A percentile compares a stretch with the other conserved stretches of the same genome.
phyloP scores from a whole-genome alignment of 2,329 filamentous ascomycete genomes.

The Lachnellula cervina region DNA sequence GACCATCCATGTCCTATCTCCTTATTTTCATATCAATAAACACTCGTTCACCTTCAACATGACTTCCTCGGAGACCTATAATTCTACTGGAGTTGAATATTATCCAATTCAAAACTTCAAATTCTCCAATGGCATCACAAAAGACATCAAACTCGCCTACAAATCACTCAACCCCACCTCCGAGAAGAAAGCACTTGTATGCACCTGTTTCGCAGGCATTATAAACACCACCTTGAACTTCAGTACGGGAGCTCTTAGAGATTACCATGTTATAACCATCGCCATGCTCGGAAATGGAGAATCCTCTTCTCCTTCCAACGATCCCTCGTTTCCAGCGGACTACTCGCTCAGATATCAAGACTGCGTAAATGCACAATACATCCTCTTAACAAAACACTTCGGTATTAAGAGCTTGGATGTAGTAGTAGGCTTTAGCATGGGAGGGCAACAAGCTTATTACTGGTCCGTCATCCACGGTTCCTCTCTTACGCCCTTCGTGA shows the following conservation, averaged over 20 bases:
- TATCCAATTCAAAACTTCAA: slow-evolving; percentile 35
- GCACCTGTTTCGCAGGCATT: slow-evolving; percentile 51
- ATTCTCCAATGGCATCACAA: slow-evolving; percentile 34
- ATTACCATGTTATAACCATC: slow-evolving; percentile 42
- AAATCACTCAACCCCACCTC: slow-evolving; percentile 37
- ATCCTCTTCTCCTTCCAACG: slow-evolving; percentile 43
- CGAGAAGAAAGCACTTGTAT: slow-evolving; percentile 39
- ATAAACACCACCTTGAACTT: slow-evolving; percentile 47
- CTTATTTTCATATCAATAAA: neutral
- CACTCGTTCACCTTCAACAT: slow-evolving; percentile 2
- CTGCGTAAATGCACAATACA: slow-evolving; percentile 39
- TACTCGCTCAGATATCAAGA: slow-evolving; percentile 35
- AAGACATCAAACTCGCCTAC: slow-evolving; percentile 31
- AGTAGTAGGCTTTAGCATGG: slow-evolving; percentile 46
- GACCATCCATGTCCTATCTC: neutral
- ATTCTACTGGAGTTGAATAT: slow-evolving; percentile 30
- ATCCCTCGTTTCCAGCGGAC: slow-evolving; percentile 36
- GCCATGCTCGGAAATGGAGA: slow-evolving; percentile 46
- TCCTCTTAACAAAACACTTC: slow-evolving; percentile 35
- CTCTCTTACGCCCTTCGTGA: slow-evolving; percentile 28
- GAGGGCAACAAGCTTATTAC: slow-evolving; percentile 44
- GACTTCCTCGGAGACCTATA: slow-evolving; percentile 12
- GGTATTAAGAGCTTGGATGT: slow-evolving; percentile 34
- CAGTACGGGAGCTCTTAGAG: slow-evolving; percentile 37
- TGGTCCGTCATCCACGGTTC: slow-evolving; percentile 42